Conservation (phyloP, 257 asterid genomes). For the Nyctanthes arbortristis region DNA sequence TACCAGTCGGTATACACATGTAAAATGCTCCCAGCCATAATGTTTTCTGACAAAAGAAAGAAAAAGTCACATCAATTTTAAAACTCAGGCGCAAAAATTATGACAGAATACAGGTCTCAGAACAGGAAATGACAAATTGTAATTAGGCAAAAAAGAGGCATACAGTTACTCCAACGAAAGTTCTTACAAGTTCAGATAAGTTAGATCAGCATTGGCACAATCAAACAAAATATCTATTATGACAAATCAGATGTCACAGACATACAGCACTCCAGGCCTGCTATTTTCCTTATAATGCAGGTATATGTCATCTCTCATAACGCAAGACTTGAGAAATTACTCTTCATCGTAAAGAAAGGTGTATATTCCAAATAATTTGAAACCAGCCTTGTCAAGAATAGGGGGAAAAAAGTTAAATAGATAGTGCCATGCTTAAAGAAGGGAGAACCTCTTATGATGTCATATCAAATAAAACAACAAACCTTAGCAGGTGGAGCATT, state of each 20-base stretch:
- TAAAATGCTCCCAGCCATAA: conserved; percentile 95
- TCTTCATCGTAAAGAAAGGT: background rate
- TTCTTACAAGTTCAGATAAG: background rate
- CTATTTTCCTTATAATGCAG: background rate
- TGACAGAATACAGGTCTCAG: conserved; percentile 2
- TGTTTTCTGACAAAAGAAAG: conserved; percentile 58
- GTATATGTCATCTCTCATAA: too few relatives aligned
- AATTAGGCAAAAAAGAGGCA: background rate
- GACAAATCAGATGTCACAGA: background rate
- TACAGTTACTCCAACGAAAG: background rate
- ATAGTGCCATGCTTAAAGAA: background rate
- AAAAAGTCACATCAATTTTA: conserved; percentile 8
- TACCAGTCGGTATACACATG: conserved; percentile 96
- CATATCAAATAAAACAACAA: conserved; percentile 15
- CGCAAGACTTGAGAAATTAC: conserved; percentile 7
- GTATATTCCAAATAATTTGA: background rate
- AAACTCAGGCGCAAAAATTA: conserved; percentile 2
- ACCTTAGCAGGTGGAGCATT: conserved; percentile 93
- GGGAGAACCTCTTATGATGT: background rate
- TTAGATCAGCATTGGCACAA: background rate
- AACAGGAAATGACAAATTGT: conserved; percentile 6
- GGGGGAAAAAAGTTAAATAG: background rate
- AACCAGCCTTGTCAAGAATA: background rate
- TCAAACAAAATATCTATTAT: background rate
- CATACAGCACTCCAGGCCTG: background rate